These are phyloP conservation scores for Leishmania guyanensis DNA, from an alignment of 208 protist genomes.

Conservation along the genomic window DNA sequence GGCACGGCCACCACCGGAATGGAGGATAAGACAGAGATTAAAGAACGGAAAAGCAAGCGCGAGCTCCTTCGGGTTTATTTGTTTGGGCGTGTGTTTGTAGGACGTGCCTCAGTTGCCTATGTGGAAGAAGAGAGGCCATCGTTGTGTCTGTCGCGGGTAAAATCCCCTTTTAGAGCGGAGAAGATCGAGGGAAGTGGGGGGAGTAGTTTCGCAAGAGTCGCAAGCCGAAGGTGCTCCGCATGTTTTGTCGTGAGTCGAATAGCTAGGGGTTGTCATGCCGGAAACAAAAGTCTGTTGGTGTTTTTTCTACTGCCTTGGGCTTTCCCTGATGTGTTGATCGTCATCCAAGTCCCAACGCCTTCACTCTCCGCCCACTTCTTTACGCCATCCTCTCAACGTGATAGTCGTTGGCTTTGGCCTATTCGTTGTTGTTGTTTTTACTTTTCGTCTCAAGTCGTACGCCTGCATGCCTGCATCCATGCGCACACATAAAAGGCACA, in stretches of 20 bases:
- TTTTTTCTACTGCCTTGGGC: background rate
- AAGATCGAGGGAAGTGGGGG: background rate
- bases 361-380: background rate
- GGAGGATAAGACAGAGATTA: background rate
- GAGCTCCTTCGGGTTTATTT: background rate
- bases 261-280: background rate
- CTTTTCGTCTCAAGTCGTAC: background rate
- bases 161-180: background rate
- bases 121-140: background rate
- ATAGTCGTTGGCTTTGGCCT: no score
- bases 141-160: background rate
- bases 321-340: background rate
- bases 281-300: background rate
- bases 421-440: background rate
- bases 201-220: background rate
- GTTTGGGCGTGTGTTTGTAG: background rate
- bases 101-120: background rate
- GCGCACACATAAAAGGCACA: background rate
- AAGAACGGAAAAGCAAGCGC: background rate
- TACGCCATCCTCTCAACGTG: background rate
- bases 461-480: background rate
- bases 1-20: background rate
- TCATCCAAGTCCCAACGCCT: background rate
- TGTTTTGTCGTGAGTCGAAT: background rate
- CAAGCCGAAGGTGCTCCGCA: background rate